Evolutionary conservation across 2,329 filamentous ascomycete species (phyloP), one percentile per base, ranked within the genome.

Genomic region (Pestalotiopsis sp.): DNA sequence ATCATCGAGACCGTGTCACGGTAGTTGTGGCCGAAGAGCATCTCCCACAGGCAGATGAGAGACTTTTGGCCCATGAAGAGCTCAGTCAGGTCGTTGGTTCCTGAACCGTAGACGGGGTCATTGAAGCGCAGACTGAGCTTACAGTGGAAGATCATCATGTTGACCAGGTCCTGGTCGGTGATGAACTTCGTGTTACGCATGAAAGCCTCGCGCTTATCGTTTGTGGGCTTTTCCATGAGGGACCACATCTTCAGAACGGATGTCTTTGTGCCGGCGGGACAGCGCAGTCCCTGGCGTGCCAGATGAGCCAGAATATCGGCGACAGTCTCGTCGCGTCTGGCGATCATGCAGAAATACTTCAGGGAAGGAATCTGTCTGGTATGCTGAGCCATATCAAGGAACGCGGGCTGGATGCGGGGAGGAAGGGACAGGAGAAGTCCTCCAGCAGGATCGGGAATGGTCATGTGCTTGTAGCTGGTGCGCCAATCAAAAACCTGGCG

Each of bases 81-180:
- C 39, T 87, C 81, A 52, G 87, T 79, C 64, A 91, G 78, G 38
- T 81, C 81, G 57, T 82, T 81, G 2, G 81, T 79, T 62, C 83
- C 83, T 17, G 84, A 83, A 0, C 86, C 87, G 62, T 83, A 83
- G 26, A 88, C 75, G 0, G 92, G 91, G 70, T 92, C 85, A 67
- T 86, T 88, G 77, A 93, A 89, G 66, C 84, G 83, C 86, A 94
- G 88, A 73, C 88, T 85, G 17, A 96, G 84, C 79, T 95, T 94
- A 70, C 92, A 75, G 71, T 93, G 81, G 80, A 95, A 90, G 68
- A 90, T 78, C 58, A 89, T 86, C 2, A 87, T 83, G 64, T 87
- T 83, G 74, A 88, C 86, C 10, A 96, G 77, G 73, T 93, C 88
- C 3, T 76, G 68, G 67, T 91, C 81, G 10, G 84, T 80, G 84